phyloP scores from a whole-genome alignment of 2,329 filamentous ascomycete species.

The Elsinoe necatrix region DNA sequence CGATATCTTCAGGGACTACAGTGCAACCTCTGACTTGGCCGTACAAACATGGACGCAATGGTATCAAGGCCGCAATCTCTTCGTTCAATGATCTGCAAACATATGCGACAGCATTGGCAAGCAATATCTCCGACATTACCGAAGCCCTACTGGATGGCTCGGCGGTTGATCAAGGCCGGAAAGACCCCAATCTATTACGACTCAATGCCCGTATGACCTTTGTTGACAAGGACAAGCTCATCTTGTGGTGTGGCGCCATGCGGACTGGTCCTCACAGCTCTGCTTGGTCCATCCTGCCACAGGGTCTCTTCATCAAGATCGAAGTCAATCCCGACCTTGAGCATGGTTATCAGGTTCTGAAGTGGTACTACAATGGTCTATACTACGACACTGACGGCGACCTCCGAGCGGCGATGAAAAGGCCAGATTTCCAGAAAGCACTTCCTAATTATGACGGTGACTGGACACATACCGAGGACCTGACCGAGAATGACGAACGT shows the following conservation, averaged over 20 bases:
- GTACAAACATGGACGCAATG: constrained; percentile 34
- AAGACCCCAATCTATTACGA: constrained; percentile 30
- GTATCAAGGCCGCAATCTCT: constrained; percentile 26
- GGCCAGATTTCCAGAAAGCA: constrained; percentile 40
- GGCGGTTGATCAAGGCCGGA: constrained; percentile 31
- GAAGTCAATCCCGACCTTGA: constrained; percentile 21
- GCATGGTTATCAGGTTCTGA: constrained; percentile 36
- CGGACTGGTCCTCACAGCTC: constrained; percentile 35
- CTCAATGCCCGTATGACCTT: constrained; percentile 35
- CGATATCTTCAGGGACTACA: constrained; percentile 32
- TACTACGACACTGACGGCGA: constrained; percentile 44
- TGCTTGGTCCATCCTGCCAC: constrained; percentile 38
- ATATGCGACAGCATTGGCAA: constrained; percentile 25
- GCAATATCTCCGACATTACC: constrained; percentile 36
- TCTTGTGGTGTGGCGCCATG: constrained; percentile 44
- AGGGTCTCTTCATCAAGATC: constrained; percentile 36
- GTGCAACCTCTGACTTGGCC: constrained; percentile 37
- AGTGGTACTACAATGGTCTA: constrained; percentile 48
- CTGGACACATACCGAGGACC: constrained; percentile 41
- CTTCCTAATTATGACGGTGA: constrained; percentile 42
- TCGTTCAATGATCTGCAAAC: constrained; percentile 23
- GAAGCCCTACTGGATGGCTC: constrained; percentile 38
- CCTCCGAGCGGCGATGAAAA: constrained; percentile 39
- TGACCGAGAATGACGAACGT: constrained; percentile 35
- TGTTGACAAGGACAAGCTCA: constrained; percentile 36